A percentile compares a stretch with the other conserved stretches of the same genome.
phyloP scores from a whole-genome alignment of 2,329 filamentous ascomycete genomes.

The Acrodontium crateriforme region DNA sequence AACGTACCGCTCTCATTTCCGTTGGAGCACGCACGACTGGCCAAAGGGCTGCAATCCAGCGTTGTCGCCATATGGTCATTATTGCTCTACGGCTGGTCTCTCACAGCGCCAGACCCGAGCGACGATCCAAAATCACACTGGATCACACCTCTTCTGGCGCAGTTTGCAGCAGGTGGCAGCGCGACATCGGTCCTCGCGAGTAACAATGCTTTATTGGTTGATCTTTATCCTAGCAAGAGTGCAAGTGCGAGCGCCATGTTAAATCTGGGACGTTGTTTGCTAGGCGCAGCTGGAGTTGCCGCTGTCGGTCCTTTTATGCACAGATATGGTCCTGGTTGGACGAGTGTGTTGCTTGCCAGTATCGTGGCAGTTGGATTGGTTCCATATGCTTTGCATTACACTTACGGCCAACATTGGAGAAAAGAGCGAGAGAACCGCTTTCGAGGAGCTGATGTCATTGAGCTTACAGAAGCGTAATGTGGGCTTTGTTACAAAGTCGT shows the following conservation, averaged over 20 bases:
- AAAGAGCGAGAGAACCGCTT: not conserved
- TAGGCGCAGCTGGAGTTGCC: conserved; percentile 1
- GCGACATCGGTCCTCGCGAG: conserved; percentile 1
- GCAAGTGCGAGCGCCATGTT: conserved; percentile 1
- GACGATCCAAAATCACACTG: conserved; percentile 1
- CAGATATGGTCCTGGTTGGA: not conserved
- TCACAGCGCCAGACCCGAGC: not conserved
- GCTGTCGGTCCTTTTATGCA: not conserved
- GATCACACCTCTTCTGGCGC: conserved; percentile 1
- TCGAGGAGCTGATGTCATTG: no score
- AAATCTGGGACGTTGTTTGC: conserved; percentile 1
- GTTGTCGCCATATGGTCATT: conserved; percentile 1
- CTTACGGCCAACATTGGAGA: not conserved
- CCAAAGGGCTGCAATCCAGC: conserved; percentile 1
- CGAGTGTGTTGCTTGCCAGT: not conserved
- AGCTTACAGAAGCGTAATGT: no score
- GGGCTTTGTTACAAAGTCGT: no score
- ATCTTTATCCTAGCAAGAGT: conserved; percentile 2
- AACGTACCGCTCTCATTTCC: not conserved
- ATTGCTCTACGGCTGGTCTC: conserved; percentile 2
- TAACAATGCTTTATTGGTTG: conserved; percentile 2
- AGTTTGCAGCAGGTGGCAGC: conserved; percentile 1
- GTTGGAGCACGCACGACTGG: not conserved
- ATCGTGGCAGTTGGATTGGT: not conserved
- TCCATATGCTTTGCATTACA: conserved; percentile 1